phyloP scores from a whole-genome alignment of 192 early-diverging fungal species.

The Backusella parvicylindrica region DNA sequence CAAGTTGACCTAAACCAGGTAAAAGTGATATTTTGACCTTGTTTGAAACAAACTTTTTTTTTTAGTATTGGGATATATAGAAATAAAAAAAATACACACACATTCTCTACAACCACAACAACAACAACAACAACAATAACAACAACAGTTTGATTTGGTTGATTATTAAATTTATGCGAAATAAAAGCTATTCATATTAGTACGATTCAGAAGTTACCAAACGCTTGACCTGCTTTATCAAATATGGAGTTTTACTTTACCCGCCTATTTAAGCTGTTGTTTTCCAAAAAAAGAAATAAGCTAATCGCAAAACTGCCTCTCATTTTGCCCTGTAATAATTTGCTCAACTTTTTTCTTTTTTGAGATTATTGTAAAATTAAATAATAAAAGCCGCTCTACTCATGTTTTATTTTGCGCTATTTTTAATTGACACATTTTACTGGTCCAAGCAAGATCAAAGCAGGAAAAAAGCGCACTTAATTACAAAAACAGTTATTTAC shows the following conservation, averaged over 20 bases:
- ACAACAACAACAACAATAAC: not conserved
- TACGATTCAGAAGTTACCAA: no score
- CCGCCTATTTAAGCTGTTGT: not conserved
- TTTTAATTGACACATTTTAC: not conserved
- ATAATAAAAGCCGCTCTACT: not conserved
- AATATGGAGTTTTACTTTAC: not conserved
- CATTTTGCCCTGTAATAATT: not conserved
- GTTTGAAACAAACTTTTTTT: not conserved
- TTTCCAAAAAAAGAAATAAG: not conserved
- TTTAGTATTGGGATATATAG: not conserved
- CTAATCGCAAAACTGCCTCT: constrained; percentile 19
- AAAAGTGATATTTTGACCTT: not conserved
- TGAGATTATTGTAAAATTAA: not conserved
- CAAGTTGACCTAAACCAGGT: not conserved
- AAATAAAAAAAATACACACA: not conserved
- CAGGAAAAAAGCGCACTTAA: not conserved
- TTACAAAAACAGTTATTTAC: not conserved
- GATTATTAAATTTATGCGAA: not conserved
- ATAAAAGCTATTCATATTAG: no score
- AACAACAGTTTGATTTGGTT: not conserved
- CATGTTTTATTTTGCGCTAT: not conserved
- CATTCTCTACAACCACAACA: not conserved
- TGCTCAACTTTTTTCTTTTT: not conserved
- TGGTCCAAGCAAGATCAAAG: not conserved
- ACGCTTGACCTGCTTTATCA: not conserved